These are phyloP conservation scores for Hymenotorrendiella dingleyae DNA, from an alignment of 2,329 filamentous ascomycete species.

Conservation along the genomic window DNA sequence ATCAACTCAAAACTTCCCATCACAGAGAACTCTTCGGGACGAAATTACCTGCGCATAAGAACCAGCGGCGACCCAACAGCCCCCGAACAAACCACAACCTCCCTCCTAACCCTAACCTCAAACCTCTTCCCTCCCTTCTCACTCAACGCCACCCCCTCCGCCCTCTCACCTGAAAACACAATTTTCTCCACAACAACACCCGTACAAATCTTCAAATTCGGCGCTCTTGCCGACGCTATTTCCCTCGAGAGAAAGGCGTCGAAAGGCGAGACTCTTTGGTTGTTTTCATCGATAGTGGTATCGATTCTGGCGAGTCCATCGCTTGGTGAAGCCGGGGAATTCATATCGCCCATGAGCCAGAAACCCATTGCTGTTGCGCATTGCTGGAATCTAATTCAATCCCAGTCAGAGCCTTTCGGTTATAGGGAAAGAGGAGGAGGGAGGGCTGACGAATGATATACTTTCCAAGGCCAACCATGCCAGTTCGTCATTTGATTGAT, in stretches of 20 bases:
- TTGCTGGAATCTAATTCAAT: neutral
- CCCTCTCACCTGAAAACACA: neutral
- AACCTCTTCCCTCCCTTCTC: neutral
- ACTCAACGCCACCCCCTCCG: neutral
- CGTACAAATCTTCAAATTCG: neutral
- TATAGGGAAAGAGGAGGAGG: too few species aligned
- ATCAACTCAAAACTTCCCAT: neutral
- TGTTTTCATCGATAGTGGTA: neutral
- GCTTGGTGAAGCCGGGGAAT: neutral
- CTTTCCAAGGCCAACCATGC: neutral
- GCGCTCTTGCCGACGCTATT: neutral
- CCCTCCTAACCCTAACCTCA: slow-evolving; percentile 1
- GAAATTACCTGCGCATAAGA: slow-evolving; percentile 9
- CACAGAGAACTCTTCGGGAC: neutral
- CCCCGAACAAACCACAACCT: slow-evolving; percentile 6
- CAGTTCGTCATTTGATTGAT: neutral
- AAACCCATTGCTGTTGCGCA: neutral
- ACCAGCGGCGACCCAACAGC: slow-evolving; percentile 7
- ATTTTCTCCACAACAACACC: neutral
- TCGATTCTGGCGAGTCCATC: neutral
- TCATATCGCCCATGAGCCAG: neutral
- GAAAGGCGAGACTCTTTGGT: neutral
- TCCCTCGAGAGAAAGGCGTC: neutral
- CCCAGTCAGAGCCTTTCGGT: too few species aligned
- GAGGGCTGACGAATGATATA: neutral